Percentiles rank a stretch among this genome's conserved stretches.
Conservation (phyloP, 306 rosid species). For the Sindora glabra region DNA sequence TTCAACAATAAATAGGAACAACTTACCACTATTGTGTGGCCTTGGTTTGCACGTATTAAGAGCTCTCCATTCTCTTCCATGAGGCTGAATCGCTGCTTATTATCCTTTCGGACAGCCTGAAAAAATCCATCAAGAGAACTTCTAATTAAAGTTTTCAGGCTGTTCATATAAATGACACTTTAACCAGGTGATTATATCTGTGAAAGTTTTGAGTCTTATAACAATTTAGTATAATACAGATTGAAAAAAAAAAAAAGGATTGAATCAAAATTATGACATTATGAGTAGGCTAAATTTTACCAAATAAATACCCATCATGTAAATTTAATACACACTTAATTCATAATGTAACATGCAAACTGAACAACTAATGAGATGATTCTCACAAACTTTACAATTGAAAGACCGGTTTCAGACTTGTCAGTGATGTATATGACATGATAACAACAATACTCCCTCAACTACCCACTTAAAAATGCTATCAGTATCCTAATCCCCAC, state of each 20-base stretch:
- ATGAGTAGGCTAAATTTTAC: no score
- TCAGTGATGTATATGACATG: no score
- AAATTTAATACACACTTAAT: no score
- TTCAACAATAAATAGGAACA: neutral
- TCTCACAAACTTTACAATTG: no score
- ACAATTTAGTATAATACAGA: neutral
- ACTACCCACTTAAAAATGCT: no score
- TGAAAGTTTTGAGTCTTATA: neutral
- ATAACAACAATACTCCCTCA: neutral
- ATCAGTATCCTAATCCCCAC: no score
- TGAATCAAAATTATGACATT: no score
- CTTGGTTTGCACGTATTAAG: constrained; percentile 88
- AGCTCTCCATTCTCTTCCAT: constrained; percentile 75
- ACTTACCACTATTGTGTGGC: constrained; percentile 71
- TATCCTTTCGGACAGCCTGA: constrained; percentile 80
- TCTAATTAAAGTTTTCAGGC: constrained; percentile 1
- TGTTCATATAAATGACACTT: neutral
- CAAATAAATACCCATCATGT: no score
- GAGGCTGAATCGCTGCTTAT: constrained; percentile 83
- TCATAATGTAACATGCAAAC: no score
- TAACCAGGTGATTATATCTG: neutral
- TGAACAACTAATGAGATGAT: no score
- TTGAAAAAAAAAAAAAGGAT: no score
- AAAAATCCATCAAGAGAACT: constrained; percentile 12
- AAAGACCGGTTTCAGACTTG: no score